These are phyloP conservation scores for Taphrina confusa DNA, from an alignment of 1,139 yeast species.

Conservation along the genomic window DNA sequence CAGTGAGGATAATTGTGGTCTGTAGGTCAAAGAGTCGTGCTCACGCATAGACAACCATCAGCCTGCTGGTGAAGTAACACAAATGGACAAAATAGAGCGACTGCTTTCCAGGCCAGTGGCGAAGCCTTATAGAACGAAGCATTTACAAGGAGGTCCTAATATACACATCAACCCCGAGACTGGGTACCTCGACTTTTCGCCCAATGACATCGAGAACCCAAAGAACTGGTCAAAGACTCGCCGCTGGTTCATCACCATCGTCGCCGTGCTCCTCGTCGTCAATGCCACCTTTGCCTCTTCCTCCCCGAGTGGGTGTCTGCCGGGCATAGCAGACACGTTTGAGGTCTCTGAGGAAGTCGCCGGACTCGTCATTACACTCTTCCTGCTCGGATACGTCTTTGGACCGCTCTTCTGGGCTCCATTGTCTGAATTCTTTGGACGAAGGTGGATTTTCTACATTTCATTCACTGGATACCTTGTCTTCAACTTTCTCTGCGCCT, in stretches of 20 bases:
- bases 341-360: constrained; percentile 78
- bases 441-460: constrained; percentile 78
- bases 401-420: constrained; percentile 95
- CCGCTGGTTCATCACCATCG: constrained; percentile 48
- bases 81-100: constrained; percentile 21
- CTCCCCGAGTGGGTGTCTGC: constrained; percentile 63
- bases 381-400: constrained; percentile 68
- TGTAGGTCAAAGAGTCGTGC: no score
- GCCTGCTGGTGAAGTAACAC: no score
- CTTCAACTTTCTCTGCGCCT: constrained; percentile 86
- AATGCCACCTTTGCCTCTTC: constrained; percentile 56
- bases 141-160: constrained; percentile 4
- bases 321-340: constrained; percentile 62
- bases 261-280: constrained; percentile 50
- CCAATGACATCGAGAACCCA: constrained; percentile 56
- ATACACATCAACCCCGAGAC: constrained; percentile 7
- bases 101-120: constrained; percentile 26
- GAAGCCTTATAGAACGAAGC: constrained; percentile 23
- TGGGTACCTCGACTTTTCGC: constrained; percentile 37
- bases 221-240: constrained; percentile 52
- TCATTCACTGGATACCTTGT: constrained; percentile 73
- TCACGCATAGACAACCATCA: no score
- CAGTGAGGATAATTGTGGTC: no score
- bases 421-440: constrained; percentile 77
- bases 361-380: constrained; percentile 72